phyloP scores from a whole-genome alignment of 176 grass and related monocot genomes.

The Cocos nucifera region DNA sequence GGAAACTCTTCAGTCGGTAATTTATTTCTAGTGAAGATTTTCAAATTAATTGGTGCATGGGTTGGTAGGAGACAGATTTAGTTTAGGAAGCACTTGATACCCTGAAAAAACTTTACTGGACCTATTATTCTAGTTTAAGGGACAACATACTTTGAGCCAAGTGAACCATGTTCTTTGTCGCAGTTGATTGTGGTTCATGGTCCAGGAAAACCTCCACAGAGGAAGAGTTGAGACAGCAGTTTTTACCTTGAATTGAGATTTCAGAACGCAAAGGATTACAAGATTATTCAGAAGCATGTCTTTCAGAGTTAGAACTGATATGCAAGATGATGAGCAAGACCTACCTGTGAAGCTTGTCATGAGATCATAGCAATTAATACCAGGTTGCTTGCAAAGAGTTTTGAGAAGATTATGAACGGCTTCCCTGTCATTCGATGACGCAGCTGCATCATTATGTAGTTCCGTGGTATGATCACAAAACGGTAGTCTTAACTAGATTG shows the following conservation, averaged over 20 bases:
- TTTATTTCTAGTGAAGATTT: no score
- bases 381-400: slow-evolving; percentile 31
- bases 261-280: neutral
- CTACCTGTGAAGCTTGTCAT: slow-evolving; percentile 38
- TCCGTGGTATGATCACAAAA: no score
- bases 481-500: no score
- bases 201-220: slow-evolving; percentile 29
- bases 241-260: slow-evolving; percentile 20
- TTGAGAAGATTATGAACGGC: slow-evolving; percentile 20
- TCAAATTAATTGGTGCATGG: no score
- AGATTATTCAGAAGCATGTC: neutral
- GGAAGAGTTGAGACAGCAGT: slow-evolving; percentile 53
- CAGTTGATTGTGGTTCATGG: slow-evolving; percentile 46
- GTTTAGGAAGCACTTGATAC: no score
- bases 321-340: no score
- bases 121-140: no score
- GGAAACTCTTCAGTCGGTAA: no score
- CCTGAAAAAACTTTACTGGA: no score
- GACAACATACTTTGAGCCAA: slow-evolving; percentile 40
- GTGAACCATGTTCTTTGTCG: slow-evolving; percentile 50
- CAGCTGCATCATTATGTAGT: no score
- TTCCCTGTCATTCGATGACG: slow-evolving; percentile 7
- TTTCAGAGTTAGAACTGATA: no score
- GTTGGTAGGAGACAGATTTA: no score
- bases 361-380: slow-evolving; percentile 39